phyloP scores from a whole-genome alignment of 1,284 basidiomycete genomes.

The Boletus chippewaensis region DNA sequence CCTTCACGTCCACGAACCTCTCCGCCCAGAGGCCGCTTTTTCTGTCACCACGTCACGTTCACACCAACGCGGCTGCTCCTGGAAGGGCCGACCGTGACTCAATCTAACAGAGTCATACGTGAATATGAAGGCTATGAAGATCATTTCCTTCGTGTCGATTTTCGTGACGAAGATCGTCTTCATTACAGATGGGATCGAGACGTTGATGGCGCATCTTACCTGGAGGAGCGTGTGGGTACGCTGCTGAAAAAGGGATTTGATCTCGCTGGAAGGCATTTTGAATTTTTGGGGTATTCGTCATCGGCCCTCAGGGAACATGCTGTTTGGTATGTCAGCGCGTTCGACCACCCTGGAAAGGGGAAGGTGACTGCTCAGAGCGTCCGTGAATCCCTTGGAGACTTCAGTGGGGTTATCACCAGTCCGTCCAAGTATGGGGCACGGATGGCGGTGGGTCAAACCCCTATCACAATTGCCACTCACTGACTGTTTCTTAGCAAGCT shows the following conservation, averaged over 20 bases:
- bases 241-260: slow-evolving; percentile 60
- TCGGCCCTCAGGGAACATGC: slow-evolving; percentile 66
- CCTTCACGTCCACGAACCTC: slow-evolving; percentile 21
- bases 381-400: slow-evolving; percentile 57
- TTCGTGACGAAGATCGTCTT: slow-evolving; percentile 69
- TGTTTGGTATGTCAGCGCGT: slow-evolving; percentile 71
- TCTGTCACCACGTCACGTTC: slow-evolving; percentile 60
- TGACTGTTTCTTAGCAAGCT: slow-evolving; percentile 44
- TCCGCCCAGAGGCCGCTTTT: slow-evolving; percentile 34
- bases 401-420: slow-evolving; percentile 46
- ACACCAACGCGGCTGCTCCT: slow-evolving; percentile 65
- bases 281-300: slow-evolving; percentile 70
- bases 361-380: slow-evolving; percentile 50
- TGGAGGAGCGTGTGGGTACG: slow-evolving; percentile 55
- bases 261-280: slow-evolving; percentile 61
- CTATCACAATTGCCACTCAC: neutral
- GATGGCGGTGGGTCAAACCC: slow-evolving; percentile 41
- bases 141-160: slow-evolving; percentile 70
- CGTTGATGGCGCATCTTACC: slow-evolving; percentile 52
- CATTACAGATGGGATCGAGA: slow-evolving; percentile 61
- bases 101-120: slow-evolving; percentile 62
- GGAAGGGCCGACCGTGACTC: slow-evolving; percentile 64
- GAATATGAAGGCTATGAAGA: slow-evolving; percentile 52
- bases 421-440: slow-evolving; percentile 78
- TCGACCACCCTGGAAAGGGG: slow-evolving; percentile 40